Evolutionary conservation across 148 eudicot genomes (phyloP).

Genomic region (Chenopodium quinoa): DNA sequence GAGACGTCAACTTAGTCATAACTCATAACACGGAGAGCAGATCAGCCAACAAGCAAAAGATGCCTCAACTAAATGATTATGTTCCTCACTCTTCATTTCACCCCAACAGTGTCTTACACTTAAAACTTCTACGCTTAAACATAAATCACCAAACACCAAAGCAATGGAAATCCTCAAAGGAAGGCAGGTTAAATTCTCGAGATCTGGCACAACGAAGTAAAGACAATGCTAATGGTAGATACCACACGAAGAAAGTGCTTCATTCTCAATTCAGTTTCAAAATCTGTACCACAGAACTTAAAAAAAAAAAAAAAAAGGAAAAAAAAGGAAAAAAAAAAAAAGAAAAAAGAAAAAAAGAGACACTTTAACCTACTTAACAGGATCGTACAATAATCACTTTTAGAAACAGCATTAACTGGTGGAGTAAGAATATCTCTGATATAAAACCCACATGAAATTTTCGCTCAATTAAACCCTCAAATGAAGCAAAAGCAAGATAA

Average conservation of each 20-base stretch:
- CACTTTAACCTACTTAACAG: background rate
- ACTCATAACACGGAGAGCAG: background rate
- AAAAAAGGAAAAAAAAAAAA: too few species aligned
- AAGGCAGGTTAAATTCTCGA: background rate
- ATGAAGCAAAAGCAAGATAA: background rate
- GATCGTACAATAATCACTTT: background rate
- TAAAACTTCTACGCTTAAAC: background rate
- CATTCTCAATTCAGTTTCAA: background rate
- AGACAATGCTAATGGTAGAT: background rate
- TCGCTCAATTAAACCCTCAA: background rate
- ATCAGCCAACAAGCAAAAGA: background rate
- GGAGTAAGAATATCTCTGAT: background rate
- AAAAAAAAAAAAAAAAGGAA: background rate
- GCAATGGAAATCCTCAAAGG: background rate
- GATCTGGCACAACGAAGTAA: background rate
- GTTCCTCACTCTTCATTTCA: background rate
- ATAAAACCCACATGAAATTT: background rate
- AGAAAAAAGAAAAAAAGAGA: too few species aligned
- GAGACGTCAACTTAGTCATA: too few species aligned
- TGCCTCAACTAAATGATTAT: background rate
- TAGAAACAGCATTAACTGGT: background rate
- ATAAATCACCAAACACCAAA: background rate
- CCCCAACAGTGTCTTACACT: background rate
- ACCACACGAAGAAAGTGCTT: background rate
- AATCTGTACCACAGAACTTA: background rate